phyloP scores from a whole-genome alignment of 2,329 filamentous ascomycete genomes.

The Cucurbitaria berberidis region DNA sequence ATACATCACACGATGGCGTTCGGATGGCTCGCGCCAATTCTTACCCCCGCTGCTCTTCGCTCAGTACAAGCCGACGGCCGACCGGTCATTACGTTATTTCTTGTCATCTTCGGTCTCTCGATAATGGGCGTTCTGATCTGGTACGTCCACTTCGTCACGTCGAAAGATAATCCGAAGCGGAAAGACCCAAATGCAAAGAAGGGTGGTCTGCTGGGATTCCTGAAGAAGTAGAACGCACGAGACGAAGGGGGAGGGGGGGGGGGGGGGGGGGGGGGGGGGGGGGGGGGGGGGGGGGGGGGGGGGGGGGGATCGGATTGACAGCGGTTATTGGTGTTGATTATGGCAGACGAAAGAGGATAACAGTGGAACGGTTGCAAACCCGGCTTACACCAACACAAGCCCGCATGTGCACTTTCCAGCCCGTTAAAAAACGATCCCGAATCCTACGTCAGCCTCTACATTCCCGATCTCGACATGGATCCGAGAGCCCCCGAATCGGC shows the following conservation, averaged over 20 bases:
- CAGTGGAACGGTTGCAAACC: background rate
- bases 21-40: conserved; percentile 41
- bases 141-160: conserved; percentile 40
- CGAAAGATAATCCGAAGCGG: conserved; percentile 37
- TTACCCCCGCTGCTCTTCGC: conserved; percentile 39
- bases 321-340: too few species aligned
- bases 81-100: conserved; percentile 83
- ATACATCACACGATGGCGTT: conserved; percentile 28
- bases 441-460: background rate
- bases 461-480: background rate
- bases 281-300: too few species aligned
- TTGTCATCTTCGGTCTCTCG: conserved; percentile 75
- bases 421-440: background rate
- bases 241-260: too few species aligned
- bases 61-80: conserved; percentile 64
- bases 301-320: too few species aligned
- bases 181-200: conserved; percentile 34
- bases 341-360: background rate
- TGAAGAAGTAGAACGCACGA: conserved; percentile 22
- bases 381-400: background rate
- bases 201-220: conserved; percentile 28
- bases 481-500: background rate
- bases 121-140: conserved; percentile 31
- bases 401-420: background rate
- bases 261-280: too few species aligned